Evolutionary conservation across 1,139 yeast species (phyloP).

Genomic region (Geotrichum phurueaensis): DNA sequence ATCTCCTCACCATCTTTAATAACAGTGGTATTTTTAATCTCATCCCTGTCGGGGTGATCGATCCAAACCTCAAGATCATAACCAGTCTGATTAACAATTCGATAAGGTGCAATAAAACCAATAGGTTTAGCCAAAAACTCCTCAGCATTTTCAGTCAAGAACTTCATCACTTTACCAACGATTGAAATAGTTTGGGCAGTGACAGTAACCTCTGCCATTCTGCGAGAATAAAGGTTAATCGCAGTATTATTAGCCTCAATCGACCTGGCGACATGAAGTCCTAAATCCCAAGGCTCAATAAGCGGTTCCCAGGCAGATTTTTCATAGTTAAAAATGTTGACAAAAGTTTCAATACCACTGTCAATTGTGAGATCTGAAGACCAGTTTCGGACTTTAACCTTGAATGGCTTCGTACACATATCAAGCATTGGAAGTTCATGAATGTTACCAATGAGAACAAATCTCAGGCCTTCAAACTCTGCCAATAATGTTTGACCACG

Average conservation of each 20-base stretch:
- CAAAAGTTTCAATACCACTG: conserved; percentile 58
- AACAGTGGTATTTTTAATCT: conserved; percentile 3
- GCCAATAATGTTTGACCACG: conserved; percentile 70
- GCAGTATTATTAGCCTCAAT: conserved; percentile 41
- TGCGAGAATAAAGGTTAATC: conserved; percentile 65
- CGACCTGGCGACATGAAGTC: conserved; percentile 58
- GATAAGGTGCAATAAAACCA: conserved; percentile 63
- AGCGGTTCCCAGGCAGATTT: conserved; percentile 96
- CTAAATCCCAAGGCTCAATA: conserved; percentile 80
- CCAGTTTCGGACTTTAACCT: conserved; percentile 75
- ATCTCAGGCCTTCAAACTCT: conserved; percentile 72
- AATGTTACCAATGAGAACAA: conserved; percentile 86
- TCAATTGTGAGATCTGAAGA: conserved; percentile 68
- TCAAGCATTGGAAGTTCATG: conserved; percentile 92
- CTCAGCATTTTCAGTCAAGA: conserved; percentile 63
- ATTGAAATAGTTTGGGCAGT: conserved; percentile 60
- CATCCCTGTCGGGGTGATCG: conserved; percentile 37
- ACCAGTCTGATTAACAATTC: conserved; percentile 80
- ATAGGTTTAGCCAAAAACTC: conserved; percentile 52
- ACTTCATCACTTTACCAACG: conserved; percentile 46
- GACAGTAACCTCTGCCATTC: conserved; percentile 71
- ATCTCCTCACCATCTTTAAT: conserved; percentile 48
- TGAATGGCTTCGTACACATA: conserved; percentile 69
- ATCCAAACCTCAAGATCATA: conserved; percentile 72
- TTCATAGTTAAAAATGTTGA: conserved; percentile 83